These are phyloP conservation scores for Rhododendron molle DNA, from an alignment of 148 eudicot genomes.

Conservation along the genomic window DNA sequence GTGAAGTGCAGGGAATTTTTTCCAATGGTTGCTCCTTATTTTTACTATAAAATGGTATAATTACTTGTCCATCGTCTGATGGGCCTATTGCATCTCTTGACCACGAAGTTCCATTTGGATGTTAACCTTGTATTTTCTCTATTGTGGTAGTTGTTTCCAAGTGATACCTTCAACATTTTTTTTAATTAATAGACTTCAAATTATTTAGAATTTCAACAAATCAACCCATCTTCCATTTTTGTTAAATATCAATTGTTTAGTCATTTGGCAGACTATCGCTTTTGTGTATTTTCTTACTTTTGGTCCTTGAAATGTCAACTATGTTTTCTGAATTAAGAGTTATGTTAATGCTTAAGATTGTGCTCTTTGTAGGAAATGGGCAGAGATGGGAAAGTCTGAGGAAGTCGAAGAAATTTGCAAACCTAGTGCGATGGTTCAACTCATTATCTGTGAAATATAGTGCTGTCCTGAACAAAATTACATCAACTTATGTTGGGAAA, in stretches of 20 bases:
- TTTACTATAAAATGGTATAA: background rate
- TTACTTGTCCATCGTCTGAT: background rate
- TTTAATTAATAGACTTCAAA: background rate
- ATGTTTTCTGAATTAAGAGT: background rate
- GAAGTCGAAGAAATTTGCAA: slow-evolving; percentile 81
- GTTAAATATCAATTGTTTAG: background rate
- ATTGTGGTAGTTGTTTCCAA: background rate
- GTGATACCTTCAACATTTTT: background rate
- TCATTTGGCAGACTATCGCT: background rate
- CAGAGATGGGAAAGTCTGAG: slow-evolving; percentile 89
- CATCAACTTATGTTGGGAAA: slow-evolving; percentile 44
- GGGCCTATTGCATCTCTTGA: background rate
- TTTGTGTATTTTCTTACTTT: background rate
- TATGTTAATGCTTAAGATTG: background rate
- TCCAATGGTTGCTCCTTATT: background rate
- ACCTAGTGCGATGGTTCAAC: slow-evolving; percentile 80
- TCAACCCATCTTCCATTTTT: background rate
- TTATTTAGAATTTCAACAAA: background rate
- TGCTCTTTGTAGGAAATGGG: slow-evolving; percentile 54
- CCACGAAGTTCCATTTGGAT: background rate
- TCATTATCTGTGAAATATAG: slow-evolving; percentile 52
- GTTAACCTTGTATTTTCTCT: background rate
- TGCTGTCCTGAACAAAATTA: slow-evolving; percentile 40
- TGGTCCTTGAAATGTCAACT: background rate
- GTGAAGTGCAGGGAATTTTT: background rate